These are phyloP conservation scores for Metschnikowia dekortorum DNA, from an alignment of 805 yeast species.

Conservation along the genomic window DNA sequence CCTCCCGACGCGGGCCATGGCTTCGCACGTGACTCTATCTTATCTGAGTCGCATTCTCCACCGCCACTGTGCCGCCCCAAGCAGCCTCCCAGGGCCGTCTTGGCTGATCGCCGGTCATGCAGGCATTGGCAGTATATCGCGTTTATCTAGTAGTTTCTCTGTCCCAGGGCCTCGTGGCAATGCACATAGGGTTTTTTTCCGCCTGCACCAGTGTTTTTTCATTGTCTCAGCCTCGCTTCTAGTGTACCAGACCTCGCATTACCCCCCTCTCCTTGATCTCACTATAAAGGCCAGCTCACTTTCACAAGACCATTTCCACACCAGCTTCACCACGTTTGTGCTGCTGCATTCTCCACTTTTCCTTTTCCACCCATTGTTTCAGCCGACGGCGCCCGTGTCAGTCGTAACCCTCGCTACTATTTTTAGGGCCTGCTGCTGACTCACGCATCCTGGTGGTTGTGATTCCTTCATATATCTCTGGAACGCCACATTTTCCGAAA, in stretches of 20 bases:
- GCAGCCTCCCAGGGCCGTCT: not conserved
- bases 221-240: slow-evolving; percentile 3
- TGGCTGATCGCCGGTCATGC: not conserved
- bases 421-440: not conserved
- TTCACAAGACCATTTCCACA: slow-evolving; percentile 1
- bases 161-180: not conserved
- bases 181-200: not conserved
- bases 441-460: slow-evolving; percentile 1
- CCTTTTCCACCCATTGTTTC: not conserved
- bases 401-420: not conserved
- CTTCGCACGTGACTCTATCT: slow-evolving; percentile 18
- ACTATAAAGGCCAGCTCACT: not conserved
- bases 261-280: slow-evolving; percentile 2
- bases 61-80: not conserved
- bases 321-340: not conserved
- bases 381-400: not conserved
- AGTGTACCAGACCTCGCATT: slow-evolving; percentile 5
- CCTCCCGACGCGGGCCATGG: not conserved
- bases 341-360: not conserved
- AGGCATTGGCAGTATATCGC: not conserved
- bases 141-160: not conserved
- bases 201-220: not conserved
- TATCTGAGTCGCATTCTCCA: slow-evolving; percentile 9
- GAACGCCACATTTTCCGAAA: slow-evolving; percentile 3
- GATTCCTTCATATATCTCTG: not conserved